Evolutionary conservation across 169 alveolate genomes (phyloP).

Genomic region (Ophryocystis elektroscirrha): DNA sequence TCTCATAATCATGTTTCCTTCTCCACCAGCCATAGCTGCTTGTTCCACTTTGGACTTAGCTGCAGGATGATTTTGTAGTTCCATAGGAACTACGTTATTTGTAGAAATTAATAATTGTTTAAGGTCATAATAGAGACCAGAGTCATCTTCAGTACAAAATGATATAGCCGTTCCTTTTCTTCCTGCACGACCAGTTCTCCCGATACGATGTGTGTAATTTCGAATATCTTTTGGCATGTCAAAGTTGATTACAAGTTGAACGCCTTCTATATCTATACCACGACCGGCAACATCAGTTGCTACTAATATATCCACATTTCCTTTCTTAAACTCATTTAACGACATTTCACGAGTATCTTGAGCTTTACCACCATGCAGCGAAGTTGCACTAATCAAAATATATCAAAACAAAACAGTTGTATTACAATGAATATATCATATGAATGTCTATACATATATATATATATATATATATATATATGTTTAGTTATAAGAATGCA

Average conservation of each 20-base stretch:
- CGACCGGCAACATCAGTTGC: slow-evolving; percentile 97
- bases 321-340: slow-evolving; percentile 56
- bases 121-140: slow-evolving; percentile 49
- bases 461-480: no score
- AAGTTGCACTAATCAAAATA: slow-evolving; percentile 29
- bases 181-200: slow-evolving; percentile 98
- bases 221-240: slow-evolving; percentile 88
- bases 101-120: slow-evolving; percentile 58
- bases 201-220: slow-evolving; percentile 81
- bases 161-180: slow-evolving; percentile 81
- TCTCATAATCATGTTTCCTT: no score
- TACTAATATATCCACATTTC: slow-evolving; percentile 66
- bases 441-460: no score
- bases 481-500: background rate
- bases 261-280: slow-evolving; percentile 86
- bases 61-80: slow-evolving; percentile 59
- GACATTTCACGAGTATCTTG: slow-evolving; percentile 74
- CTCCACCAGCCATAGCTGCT: no score
- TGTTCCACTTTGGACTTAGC: slow-evolving; percentile 38
- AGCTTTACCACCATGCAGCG: slow-evolving; percentile 72
- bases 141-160: slow-evolving; percentile 68
- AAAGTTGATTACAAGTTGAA: slow-evolving; percentile 77
- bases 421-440: background rate
- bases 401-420: slow-evolving; percentile 21
- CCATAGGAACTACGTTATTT: slow-evolving; percentile 63